Evolutionary conservation across 2,329 filamentous ascomycete species (phyloP).

Genomic region (Cryphonectria parasitica): DNA sequence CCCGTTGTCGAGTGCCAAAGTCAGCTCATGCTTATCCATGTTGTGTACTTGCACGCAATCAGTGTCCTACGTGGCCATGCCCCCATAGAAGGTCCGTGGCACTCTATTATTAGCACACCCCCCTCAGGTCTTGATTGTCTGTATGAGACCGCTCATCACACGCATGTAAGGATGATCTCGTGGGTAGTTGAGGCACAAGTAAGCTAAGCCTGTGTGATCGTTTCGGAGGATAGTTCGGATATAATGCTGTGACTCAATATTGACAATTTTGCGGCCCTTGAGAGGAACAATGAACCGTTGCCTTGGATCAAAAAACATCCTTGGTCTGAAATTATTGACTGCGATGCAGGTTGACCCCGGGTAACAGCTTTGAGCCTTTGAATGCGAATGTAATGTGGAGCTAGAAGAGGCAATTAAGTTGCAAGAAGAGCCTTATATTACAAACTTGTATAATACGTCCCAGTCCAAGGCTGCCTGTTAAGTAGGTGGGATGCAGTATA

Average conservation of each 20-base stretch:
- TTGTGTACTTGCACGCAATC: background rate
- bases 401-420: background rate
- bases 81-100: background rate
- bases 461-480: too few relatives aligned
- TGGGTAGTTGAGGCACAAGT: background rate
- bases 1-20: background rate
- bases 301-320: accelerated
- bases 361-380: background rate
- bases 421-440: too few relatives aligned
- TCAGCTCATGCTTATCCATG: background rate
- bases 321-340: background rate
- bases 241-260: background rate
- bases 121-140: background rate
- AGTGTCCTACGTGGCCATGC: background rate
- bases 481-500: background rate
- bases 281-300: background rate
- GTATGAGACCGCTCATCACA: background rate
- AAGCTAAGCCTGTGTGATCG: background rate
- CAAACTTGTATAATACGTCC: too few relatives aligned
- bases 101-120: background rate
- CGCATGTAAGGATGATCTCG: background rate
- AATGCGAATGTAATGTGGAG: background rate
- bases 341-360: background rate
- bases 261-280: background rate
- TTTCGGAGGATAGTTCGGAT: too few relatives aligned